Percentiles rank a stretch among this genome's conserved stretches.
phyloP scores from a whole-genome alignment of 140 eudicot species.

The Stevia rebaudiana region DNA sequence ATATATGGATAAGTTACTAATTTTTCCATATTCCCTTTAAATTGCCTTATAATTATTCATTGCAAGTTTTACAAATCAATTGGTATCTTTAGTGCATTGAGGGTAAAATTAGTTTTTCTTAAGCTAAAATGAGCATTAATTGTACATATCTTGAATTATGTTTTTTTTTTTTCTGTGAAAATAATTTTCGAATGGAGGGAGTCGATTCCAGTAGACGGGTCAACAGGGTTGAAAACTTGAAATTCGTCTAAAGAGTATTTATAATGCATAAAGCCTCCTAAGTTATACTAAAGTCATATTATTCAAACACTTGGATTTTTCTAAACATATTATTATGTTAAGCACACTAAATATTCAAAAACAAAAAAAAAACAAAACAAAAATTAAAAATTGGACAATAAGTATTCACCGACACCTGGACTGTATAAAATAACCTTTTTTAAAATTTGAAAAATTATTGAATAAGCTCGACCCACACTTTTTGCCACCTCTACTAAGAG shows the following conservation, averaged over 20 bases:
- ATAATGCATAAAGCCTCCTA: background rate
- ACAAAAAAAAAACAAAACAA: no score
- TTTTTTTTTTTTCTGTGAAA: background rate
- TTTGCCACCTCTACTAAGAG: conserved; percentile 5
- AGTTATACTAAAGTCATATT: background rate
- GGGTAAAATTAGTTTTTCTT: background rate
- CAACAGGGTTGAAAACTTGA: background rate
- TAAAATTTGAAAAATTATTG: background rate
- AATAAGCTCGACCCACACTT: background rate
- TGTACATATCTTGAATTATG: background rate
- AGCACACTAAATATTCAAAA: background rate
- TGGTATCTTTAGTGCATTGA: background rate
- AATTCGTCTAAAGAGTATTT: background rate
- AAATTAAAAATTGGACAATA: no score
- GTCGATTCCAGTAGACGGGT: background rate
- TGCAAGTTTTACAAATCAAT: background rate
- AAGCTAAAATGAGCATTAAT: background rate
- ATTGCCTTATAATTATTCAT: background rate
- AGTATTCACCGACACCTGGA: no score
- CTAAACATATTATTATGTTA: background rate
- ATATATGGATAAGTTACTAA: background rate
- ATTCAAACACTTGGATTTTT: background rate
- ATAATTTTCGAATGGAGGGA: background rate
- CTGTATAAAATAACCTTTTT: background rate
- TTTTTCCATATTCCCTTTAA: background rate